phyloP scores from a whole-genome alignment of 805 yeast genomes.

The Zygoascus bituminiphila region DNA sequence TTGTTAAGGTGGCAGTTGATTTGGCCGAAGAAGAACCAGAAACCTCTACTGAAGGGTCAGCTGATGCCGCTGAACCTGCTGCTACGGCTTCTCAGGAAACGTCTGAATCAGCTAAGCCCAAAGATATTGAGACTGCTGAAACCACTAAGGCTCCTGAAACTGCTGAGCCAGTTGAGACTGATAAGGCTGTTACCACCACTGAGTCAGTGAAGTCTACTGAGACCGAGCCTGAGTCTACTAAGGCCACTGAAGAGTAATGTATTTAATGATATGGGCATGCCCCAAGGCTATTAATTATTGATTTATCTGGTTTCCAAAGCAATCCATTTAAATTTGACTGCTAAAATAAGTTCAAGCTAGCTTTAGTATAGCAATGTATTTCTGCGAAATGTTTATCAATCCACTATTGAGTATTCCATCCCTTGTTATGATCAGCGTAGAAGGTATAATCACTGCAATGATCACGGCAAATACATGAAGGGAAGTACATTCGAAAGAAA shows the following conservation, averaged over 20 bases:
- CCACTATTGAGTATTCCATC: too few species aligned
- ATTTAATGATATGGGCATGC: not conserved
- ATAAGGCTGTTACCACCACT: not conserved
- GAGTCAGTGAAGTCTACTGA: conserved; percentile 7
- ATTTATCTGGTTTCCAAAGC: not conserved
- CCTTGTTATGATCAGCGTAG: too few species aligned
- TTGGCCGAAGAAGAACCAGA: conserved; percentile 25
- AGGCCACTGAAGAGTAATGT: not conserved
- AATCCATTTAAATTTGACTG: not conserved
- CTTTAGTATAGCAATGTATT: not conserved
- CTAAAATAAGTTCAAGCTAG: not conserved
- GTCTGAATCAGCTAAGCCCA: too few species aligned
- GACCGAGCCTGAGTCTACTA: conserved; percentile 1
- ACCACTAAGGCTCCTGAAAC: conserved; percentile 9
- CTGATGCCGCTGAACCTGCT: not conserved
- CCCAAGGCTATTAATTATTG: not conserved
- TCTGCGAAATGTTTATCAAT: too few species aligned
- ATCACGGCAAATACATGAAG: too few species aligned
- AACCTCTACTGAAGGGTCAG: not conserved
- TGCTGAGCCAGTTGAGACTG: too few species aligned
- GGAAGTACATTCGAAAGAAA: too few species aligned
- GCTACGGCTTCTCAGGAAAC: too few species aligned
- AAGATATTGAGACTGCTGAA: not conserved
- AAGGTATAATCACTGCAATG: too few species aligned
- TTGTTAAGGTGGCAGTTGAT: conserved; percentile 68